These are phyloP conservation scores for Umbelopsis ramanniana DNA, from an alignment of 192 early-diverging fungal species.

Conservation along the genomic window DNA sequence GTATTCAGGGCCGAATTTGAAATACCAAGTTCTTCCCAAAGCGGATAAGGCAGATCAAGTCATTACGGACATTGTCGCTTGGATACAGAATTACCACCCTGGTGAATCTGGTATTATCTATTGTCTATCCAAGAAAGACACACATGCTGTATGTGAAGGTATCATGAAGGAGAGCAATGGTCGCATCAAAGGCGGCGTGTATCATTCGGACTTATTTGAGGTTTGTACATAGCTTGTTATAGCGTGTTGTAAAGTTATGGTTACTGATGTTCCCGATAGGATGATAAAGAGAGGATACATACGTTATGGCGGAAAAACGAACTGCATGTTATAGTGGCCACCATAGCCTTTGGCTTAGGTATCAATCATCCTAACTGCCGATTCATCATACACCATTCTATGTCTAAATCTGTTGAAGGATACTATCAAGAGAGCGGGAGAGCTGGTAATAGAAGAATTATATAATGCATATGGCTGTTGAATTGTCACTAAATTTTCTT, in stretches of 20 bases:
- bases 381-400: constrained; percentile 72
- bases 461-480: neutral
- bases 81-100: constrained; percentile 57
- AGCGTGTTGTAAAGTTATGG: neutral
- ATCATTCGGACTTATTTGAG: constrained; percentile 69
- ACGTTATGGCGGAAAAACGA: constrained; percentile 75
- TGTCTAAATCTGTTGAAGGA: constrained; percentile 74
- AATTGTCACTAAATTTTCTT: neutral
- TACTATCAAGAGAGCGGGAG: constrained; percentile 81
- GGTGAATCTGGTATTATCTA: constrained; percentile 68
- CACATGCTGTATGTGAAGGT: constrained; percentile 53
- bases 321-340: constrained; percentile 73
- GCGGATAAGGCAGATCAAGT: constrained; percentile 42
- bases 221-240: constrained; percentile 6
- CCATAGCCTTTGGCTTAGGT: constrained; percentile 79
- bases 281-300: constrained; percentile 81
- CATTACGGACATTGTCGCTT: constrained; percentile 54
- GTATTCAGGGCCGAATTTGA: constrained; percentile 53
- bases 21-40: constrained; percentile 63
- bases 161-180: constrained; percentile 53
- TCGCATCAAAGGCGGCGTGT: constrained; percentile 55
- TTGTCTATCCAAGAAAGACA: constrained; percentile 67
- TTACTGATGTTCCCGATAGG: constrained; percentile 40
- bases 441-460: constrained; percentile 46
- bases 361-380: constrained; percentile 74